Base-by-base conservation (phyloP, 2,329 filamentous ascomycete genomes). In the Fusarium odoratissimum region DNA sequence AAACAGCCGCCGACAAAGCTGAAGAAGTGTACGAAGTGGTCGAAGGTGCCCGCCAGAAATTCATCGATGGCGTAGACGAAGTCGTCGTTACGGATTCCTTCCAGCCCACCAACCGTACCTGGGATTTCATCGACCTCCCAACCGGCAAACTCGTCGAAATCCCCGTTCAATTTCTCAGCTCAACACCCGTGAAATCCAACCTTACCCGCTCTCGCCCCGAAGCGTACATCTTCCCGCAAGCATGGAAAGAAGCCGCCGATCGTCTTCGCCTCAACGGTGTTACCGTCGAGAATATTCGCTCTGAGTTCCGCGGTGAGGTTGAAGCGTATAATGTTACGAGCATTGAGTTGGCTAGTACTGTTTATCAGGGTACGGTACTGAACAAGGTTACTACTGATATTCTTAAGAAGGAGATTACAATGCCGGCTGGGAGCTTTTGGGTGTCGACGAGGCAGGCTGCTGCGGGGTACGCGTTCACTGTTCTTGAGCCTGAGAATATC, bases 401-500 rank as follows among this genome's bases (percentile, higher is more conserved):
- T 0, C 33, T 55, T 6, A 62, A 63, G 4, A 73, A 75, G 33
- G 67, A 77, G 5, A 65, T 79, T 8, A 33, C 17, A 1, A 72
- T 79, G 52, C 77, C 75, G 0, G 74, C 72, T 1, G 78, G 78
- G 1, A 78, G 78, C 6, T 79, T 73, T 28, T 72, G 72, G 54
- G 75, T 81, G 7, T 69, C 67, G 16, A 72, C 78, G 4, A 61
- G 71, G 21, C 78, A 79, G 38, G 65, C 72, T 52, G 78, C 79
- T 41, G 78, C 78, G 1, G 78, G 72, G 0, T 71, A 76, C 21
- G 77, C 75, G 1, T 79, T 79, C 3, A 69, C 75, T 4, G 69
- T 76, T 7, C 65, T 79, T 17, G 78, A 79, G 56, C 78, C 78
- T 0, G 78, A 79, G 58, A 75, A 72, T 13, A 71, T 77, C 6